Conservation (phyloP, 179 eudicot species). For the Carnegiea gigantea region DNA sequence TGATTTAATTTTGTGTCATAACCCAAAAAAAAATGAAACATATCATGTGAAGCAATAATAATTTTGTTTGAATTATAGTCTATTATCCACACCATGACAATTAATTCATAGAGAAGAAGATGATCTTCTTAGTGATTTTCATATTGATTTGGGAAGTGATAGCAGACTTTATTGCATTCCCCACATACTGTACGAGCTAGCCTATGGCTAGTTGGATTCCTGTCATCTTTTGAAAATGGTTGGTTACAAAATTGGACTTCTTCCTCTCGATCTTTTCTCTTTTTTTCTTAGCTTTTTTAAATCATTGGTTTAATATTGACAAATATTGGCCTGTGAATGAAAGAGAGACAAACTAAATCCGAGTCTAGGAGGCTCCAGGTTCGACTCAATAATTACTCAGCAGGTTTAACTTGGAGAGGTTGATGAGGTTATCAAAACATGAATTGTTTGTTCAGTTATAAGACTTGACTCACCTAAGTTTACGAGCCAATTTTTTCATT, state of each 20-base stretch:
- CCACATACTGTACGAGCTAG: not conserved
- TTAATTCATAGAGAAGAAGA: not conserved
- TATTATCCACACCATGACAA: constrained; percentile 4
- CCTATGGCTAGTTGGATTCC: not conserved
- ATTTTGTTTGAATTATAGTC: not conserved
- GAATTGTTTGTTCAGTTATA: too few species aligned
- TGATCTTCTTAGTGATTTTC: not conserved
- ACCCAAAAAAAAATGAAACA: not conserved
- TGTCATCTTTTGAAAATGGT: not conserved
- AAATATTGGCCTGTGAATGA: too few species aligned
- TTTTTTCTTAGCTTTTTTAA: too few species aligned
- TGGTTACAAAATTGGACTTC: not conserved
- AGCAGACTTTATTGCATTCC: not conserved
- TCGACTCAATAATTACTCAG: too few species aligned
- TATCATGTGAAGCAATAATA: constrained; percentile 8
- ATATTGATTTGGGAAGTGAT: not conserved
- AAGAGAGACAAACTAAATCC: too few species aligned
- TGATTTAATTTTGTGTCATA: not conserved
- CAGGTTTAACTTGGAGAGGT: too few species aligned
- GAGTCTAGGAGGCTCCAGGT: too few species aligned
- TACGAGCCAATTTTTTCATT: too few species aligned
- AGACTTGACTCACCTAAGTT: too few species aligned
- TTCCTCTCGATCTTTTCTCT: too few species aligned
- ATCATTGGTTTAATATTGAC: too few species aligned
- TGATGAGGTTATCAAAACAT: too few species aligned